Conservation (phyloP, 1,284 basidiomycete species). For the Ceratobasidium theobromae region DNA sequence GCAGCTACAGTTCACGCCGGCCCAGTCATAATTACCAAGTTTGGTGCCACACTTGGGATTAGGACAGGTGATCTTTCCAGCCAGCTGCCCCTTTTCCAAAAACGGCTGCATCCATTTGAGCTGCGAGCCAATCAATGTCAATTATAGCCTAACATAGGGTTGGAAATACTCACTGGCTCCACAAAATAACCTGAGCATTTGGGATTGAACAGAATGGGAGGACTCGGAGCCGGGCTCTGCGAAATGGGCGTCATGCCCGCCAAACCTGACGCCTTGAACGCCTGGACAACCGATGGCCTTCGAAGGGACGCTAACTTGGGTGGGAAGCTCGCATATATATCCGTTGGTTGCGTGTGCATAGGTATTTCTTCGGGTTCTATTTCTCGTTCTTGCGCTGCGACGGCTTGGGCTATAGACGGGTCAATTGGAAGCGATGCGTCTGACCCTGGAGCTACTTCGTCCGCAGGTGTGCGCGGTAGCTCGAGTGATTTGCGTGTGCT, state of each 20-base stretch:
- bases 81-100: constrained; percentile 69
- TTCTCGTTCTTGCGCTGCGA: constrained; percentile 7
- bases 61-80: constrained; percentile 89
- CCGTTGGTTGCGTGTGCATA: background rate
- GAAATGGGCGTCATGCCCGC: constrained; percentile 24
- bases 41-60: constrained; percentile 87
- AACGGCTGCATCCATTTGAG: constrained; percentile 95
- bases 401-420: constrained; percentile 13
- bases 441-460: constrained; percentile 11
- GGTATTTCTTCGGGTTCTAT: background rate
- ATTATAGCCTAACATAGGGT: background rate
- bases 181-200: constrained; percentile 96
- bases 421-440: constrained; percentile 9
- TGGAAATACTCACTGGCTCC: constrained; percentile 70
- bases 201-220: constrained; percentile 69
- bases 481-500: constrained; percentile 48
- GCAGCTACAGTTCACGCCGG: constrained; percentile 89
- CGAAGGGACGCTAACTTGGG: constrained; percentile 58
- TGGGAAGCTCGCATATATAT: constrained; percentile 30
- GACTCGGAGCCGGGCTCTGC: constrained; percentile 45
- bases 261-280: constrained; percentile 6
- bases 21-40: constrained; percentile 96
- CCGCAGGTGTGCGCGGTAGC: constrained; percentile 14
- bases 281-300: constrained; percentile 16
- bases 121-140: constrained; percentile 45